Base-by-base conservation (phyloP, 768 basidiomycete genomes). In the Boletus barrowsii region DNA sequence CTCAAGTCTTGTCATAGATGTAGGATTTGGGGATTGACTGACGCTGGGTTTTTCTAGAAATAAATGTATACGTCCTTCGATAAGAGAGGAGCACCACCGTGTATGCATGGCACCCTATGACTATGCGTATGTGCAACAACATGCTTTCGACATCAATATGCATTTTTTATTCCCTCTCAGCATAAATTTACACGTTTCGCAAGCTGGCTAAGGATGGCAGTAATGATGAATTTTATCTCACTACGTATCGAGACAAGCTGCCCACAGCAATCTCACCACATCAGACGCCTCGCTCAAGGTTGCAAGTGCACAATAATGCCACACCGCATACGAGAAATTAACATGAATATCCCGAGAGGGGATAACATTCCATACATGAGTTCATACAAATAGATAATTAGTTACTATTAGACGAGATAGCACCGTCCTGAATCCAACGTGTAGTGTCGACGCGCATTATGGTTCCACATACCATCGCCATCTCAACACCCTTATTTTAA, bases 401-500 rank as follows among this genome's bases (percentile, higher is more conserved):
- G 15, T 39, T 18, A 39, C 37, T 18, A 36, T 49, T 10, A 50
- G 42, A 42, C 51, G 53, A 64, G 49, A 64, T 57, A 43, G 2
- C 49, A 43, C n/a, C 37, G 2, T 40, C 17, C 37, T 39, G n/a
- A 33, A 29, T 44, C 18, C 37, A 58, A 33, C 20, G 11, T 15
- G 45, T 33, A 14, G 42, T 8, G 24, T 9, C 10, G n/a, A 46
- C 33, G 33, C 30, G 22, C 44, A 36, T 54, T 56, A 60, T 6
- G 33, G 14, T 22, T 14, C 36, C 17, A 39, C 15, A 43, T 61
- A 51, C 68, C 68, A 69, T 26, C 63, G 50, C 68, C 68, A 69
- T 39, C 68, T 57, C 35, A 68, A 36, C 42, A 71, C 69, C 51
- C 58, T 59, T 45, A 71, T 50, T 33, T 51, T 46, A 32, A 71